Evolutionary conservation across 2,329 filamentous ascomycete species (phyloP).

Genomic region (Zymoseptoria pseudotritici): DNA sequence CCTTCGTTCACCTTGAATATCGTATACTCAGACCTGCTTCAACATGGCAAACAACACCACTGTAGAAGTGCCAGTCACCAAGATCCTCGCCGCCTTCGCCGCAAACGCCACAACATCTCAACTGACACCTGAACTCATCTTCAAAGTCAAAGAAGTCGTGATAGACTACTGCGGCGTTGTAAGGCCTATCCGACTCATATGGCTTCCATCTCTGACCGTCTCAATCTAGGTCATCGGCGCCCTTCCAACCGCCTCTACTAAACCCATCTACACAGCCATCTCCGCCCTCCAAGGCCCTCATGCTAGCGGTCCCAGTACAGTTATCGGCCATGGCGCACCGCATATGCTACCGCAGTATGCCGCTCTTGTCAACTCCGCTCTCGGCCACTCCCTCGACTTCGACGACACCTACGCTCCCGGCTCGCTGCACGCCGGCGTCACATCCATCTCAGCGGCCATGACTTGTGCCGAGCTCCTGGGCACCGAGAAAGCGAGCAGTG

Average conservation of each 20-base stretch:
- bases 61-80: slow-evolving; percentile 18
- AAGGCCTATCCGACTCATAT: slow-evolving; percentile 19
- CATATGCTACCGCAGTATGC: slow-evolving; percentile 34
- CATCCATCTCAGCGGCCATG: slow-evolving; percentile 33
- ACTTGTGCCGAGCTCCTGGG: slow-evolving; percentile 27
- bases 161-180: slow-evolving; percentile 27
- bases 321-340: slow-evolving; percentile 30
- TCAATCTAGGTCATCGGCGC: slow-evolving; percentile 16
- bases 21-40: not conserved
- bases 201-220: slow-evolving; percentile 15
- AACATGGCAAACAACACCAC: not conserved
- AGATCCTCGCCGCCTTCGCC: slow-evolving; percentile 21
- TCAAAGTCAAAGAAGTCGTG: slow-evolving; percentile 27
- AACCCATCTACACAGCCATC: slow-evolving; percentile 22
- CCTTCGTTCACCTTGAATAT: no score
- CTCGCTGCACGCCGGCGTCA: slow-evolving; percentile 37
- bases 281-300: slow-evolving; percentile 18
- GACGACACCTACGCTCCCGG: slow-evolving; percentile 40
- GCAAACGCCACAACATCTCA: slow-evolving; percentile 14
- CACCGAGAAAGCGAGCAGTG: slow-evolving; percentile 6
- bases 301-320: slow-evolving; percentile 23
- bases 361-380: slow-evolving; percentile 36
- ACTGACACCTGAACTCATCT: slow-evolving; percentile 15
- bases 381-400: slow-evolving; percentile 40
- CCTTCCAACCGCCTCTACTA: slow-evolving; percentile 20